Evolutionary conservation across 805 yeast species (phyloP).

Genomic region (Zygosaccharomyces rouxii): DNA sequence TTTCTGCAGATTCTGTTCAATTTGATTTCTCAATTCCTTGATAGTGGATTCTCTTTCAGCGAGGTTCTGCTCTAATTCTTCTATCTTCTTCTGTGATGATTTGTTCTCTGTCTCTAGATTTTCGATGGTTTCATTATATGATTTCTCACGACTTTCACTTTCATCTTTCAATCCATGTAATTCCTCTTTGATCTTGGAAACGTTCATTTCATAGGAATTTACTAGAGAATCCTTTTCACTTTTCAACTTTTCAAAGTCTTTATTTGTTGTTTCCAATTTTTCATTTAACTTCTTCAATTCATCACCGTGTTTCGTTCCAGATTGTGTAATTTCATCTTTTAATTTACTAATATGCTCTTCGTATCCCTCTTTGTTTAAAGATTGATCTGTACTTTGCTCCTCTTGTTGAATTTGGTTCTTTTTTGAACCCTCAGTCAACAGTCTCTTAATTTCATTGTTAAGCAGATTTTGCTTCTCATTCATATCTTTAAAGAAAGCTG

Average conservation of each 20-base stretch:
- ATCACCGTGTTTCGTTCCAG: not conserved
- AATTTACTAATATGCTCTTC: slow-evolving; percentile 5
- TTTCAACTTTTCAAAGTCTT: not conserved
- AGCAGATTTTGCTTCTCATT: slow-evolving; percentile 56
- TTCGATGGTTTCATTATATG: not conserved
- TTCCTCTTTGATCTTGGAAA: not conserved
- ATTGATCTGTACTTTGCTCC: slow-evolving; percentile 9
- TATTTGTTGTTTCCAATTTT: not conserved
- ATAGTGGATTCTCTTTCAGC: not conserved
- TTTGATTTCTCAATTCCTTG: slow-evolving; percentile 3
- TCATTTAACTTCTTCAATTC: slow-evolving; percentile 2
- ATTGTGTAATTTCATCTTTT: slow-evolving; percentile 3
- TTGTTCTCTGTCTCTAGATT: slow-evolving; percentile 3
- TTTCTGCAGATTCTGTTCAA: slow-evolving; percentile 4
- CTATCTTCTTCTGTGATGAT: not conserved
- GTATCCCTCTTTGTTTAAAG: slow-evolving; percentile 1
- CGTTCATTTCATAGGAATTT: not conserved
- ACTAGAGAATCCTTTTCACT: slow-evolving; percentile 3
- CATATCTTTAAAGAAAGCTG: slow-evolving; percentile 63
- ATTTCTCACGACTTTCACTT: not conserved
- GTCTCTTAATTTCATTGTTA: slow-evolving; percentile 58
- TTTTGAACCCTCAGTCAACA: slow-evolving; percentile 21
- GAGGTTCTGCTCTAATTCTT: slow-evolving; percentile 1
- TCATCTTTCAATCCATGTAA: not conserved
- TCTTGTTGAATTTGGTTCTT: slow-evolving; percentile 16